Evolutionary conservation across 192 early-diverging fungal species (phyloP).

Genomic region (Cladochytrium replicatum): DNA sequence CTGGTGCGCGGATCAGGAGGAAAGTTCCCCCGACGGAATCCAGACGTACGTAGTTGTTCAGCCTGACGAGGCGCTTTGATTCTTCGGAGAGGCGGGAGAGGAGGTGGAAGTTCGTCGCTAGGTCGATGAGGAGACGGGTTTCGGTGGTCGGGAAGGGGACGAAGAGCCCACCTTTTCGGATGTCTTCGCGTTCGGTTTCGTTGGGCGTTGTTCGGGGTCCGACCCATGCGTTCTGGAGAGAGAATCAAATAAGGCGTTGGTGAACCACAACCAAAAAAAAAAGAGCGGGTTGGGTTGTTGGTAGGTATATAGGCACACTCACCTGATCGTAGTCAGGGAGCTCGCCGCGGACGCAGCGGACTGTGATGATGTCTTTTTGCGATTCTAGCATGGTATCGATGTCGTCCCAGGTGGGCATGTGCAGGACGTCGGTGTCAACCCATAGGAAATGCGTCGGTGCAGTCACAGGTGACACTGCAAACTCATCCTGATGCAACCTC

Average conservation of each 20-base stretch:
- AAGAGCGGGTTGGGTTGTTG: neutral
- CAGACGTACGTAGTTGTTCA: slow-evolving; percentile 6
- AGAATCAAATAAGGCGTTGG: neutral
- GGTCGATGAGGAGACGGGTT: neutral
- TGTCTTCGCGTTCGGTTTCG: slow-evolving; percentile 2
- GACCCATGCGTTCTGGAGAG: slow-evolving; percentile 3
- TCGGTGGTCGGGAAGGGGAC: neutral
- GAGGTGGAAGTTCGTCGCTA: too few relatives aligned
- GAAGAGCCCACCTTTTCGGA: neutral
- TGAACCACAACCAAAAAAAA: neutral
- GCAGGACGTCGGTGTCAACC: slow-evolving; percentile 26
- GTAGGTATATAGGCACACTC: neutral
- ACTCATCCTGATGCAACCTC: slow-evolving; percentile 1
- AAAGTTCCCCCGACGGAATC: slow-evolving; percentile 31
- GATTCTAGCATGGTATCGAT: slow-evolving; percentile 17
- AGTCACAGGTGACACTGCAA: slow-evolving; percentile 1
- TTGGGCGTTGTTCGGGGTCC: slow-evolving; percentile 14
- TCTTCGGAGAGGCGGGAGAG: too few relatives aligned
- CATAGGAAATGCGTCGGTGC: slow-evolving; percentile 23
- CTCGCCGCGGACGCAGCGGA: slow-evolving; percentile 9
- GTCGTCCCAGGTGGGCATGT: slow-evolving; percentile 14
- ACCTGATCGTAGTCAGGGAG: neutral
- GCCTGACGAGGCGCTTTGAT: too few relatives aligned
- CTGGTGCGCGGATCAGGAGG: slow-evolving; percentile 19
- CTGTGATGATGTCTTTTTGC: slow-evolving; percentile 27